Base-by-base conservation (phyloP, 2,329 filamentous ascomycete genomes). In the Teratosphaeria zuluensis region DNA sequence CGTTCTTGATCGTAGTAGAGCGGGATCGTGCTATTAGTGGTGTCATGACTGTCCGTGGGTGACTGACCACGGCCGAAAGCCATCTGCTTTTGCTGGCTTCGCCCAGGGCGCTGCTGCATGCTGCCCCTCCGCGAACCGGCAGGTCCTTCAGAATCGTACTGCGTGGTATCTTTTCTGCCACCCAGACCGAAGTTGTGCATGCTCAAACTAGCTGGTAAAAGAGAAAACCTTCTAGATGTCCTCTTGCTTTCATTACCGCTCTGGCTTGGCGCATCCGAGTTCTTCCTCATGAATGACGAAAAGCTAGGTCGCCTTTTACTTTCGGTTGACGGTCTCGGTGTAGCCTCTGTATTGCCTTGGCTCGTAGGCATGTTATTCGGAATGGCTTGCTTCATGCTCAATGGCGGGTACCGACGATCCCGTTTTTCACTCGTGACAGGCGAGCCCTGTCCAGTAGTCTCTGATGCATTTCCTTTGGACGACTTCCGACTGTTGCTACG, bases 371-470 rank as follows among this genome's bases (percentile, higher is more conserved):
- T 3, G 28, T 54, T 35, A 78, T 81, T 80, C 5, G 83, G 77
- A 73, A 88, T 83, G 1, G 84, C 79, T 62, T 87, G 87, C 62
- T 87, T 84, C 90, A 96, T 95, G 76, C 91, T 96, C 54, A 92
- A 88, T 3, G 92, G 92, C 58, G 92, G 92, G 69, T 96, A 95
- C 63, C 83, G 86, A 71, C 84, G 86, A 56, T 82, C 77, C 62
- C 86, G 85, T 71, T 89, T 84, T 63, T 79, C 75, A 59, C 73
- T 65, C 14, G 68, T 58, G 80, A 81, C 8, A 76, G 68, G 60
- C 80, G 77, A 72, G 80, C 82, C 69, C n/a, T 48, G 42, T 21
- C n/a, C 42, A 7, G 42, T 11, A 19, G 42, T 48, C 80, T 80
- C 55, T 21, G 52, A 65, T 52, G 54, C 72, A 72, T 69, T 78